Evolutionary conservation across 108 stramenopile species (phyloP), one percentile per base, ranked within the genome.

Genomic region (Fragilaria radians): DNA sequence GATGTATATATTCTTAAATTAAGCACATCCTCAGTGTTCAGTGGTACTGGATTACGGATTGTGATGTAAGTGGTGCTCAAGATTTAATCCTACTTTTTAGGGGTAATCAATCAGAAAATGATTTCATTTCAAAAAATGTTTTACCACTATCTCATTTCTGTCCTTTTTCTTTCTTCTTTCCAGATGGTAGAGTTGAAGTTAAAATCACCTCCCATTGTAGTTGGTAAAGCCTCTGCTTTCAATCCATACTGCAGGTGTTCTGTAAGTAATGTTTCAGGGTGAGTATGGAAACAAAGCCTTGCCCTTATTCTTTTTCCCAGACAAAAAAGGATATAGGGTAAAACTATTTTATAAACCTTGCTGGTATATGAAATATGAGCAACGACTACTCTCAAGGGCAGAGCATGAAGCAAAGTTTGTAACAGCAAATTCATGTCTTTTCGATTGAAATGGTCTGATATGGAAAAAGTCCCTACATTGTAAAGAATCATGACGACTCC

Each of bases 111-210:
- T n/a, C n/a, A n/a, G n/a, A n/a, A n/a, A n/a, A n/a, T n/a, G n/a
- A n/a, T n/a, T n/a, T n/a, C n/a, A n/a, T n/a, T n/a, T n/a, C n/a
- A n/a, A n/a, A n/a, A n/a, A n/a, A n/a, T n/a, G n/a, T n/a, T n/a
- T n/a, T n/a, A n/a, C n/a, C n/a, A n/a, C n/a, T n/a, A 42, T 42
- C 36, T 14, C 14, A 11, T 42, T 14, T 42, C 36, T 14, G 7
- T 42, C 36, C 36, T 42, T 42, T 14, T 42, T 42, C 36, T 7
- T 42, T 42, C 36, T 42, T 42, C 36, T 42, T 42, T 42, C 36
- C 36, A 42, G 11, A 14, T 14, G 14, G 36, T 14, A 42, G 36
- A 14, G 36, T 42, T 14, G 11, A 14, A 42, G 7, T 42, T 14
- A 11, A 42, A 42, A 11, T 42, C 14, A 14, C 36, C 36, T 42